Base-by-base conservation (phyloP, 139 green algal genomes). In the Chlorella sorokiniana region DNA sequence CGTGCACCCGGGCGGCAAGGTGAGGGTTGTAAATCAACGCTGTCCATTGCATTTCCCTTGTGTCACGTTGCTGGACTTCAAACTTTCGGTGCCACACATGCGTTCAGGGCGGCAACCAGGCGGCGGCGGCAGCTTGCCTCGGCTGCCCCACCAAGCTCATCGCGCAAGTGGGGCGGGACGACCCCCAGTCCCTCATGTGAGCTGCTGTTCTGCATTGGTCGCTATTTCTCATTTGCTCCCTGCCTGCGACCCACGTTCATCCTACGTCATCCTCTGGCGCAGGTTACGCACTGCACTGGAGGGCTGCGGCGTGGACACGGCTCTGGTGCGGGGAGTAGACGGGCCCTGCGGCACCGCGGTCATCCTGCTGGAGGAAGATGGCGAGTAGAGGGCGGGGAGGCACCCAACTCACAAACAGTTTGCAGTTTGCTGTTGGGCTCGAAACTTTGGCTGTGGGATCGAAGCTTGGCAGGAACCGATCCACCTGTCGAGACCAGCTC, bases 21-120 rank as follows among this genome's bases (percentile, higher is more conserved):
- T 79, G 37, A 11, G 56, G 56, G n/a, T n/a, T n/a, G n/a, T n/a
- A n/a, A n/a, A n/a, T n/a, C n/a, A n/a, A n/a, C n/a, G n/a, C n/a
- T n/a, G n/a, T n/a, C n/a, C n/a, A n/a, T n/a, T n/a, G n/a, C n/a
- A n/a, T n/a, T n/a, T n/a, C n/a, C n/a, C n/a, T n/a, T n/a, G n/a
- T n/a, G n/a, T n/a, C n/a, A n/a, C n/a, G n/a, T n/a, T n/a, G n/a
- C n/a, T n/a, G n/a, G n/a, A n/a, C n/a, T n/a, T n/a, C n/a, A n/a
- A n/a, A n/a, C n/a, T 41, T 29, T 63, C 37, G 29, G 27, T 76
- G 41, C 69, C 40, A 41, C 68, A 40, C 11, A 31, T 35, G 14
- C 11, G 8, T 71, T 1, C 73, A 79, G 73, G 73, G 73, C 10
- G 73, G 73, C 73, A 79, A 79, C 73, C 73, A 79, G 22, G 73